These are phyloP conservation scores for Annulohypoxylon nitens DNA, from an alignment of 495 filamentous ascomycete species.

Conservation along the genomic window DNA sequence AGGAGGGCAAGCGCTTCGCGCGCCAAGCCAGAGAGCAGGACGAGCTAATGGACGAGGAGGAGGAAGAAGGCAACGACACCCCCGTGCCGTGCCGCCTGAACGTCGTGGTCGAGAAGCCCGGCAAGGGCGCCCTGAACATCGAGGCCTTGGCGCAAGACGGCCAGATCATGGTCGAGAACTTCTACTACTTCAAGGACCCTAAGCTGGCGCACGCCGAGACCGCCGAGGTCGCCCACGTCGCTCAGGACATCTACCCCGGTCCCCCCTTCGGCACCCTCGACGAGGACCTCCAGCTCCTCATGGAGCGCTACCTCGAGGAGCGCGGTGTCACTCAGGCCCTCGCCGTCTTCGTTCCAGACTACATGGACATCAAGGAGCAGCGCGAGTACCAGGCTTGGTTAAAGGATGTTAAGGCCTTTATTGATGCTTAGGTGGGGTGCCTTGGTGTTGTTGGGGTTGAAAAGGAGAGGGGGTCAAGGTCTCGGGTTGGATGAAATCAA, in stretches of 20 bases:
- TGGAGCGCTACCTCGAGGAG: constrained; percentile 96
- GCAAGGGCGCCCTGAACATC: constrained; percentile 82
- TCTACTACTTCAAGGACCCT: constrained; percentile 84
- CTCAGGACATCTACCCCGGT: constrained; percentile 86
- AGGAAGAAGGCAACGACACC: constrained; percentile 62
- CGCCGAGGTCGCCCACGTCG: constrained; percentile 60
- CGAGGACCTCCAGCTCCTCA: constrained; percentile 90
- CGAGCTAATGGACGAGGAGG: constrained; percentile 59
- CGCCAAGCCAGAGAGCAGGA: constrained; percentile 60
- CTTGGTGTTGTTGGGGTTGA: background rate
- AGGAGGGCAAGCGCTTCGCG: constrained; percentile 57
- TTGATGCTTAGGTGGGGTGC: constrained; percentile 68
- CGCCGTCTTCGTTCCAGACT: constrained; percentile 92
- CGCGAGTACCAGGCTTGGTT: constrained; percentile 96
- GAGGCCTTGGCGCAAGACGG: constrained; percentile 91
- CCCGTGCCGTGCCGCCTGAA: constrained; percentile 86
- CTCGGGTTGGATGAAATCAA: background rate
- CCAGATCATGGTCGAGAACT: constrained; percentile 87
- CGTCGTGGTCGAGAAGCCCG: constrained; percentile 86
- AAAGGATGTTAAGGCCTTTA: constrained; percentile 82
- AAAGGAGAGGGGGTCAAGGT: background rate
- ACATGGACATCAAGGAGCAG: constrained; percentile 99
- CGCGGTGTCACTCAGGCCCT: constrained; percentile 89
- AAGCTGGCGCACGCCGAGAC: constrained; percentile 71
- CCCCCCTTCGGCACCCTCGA: constrained; percentile 95